Base-by-base conservation (phyloP, 2,329 filamentous ascomycete species). In the Pleoardoris graminearum region DNA sequence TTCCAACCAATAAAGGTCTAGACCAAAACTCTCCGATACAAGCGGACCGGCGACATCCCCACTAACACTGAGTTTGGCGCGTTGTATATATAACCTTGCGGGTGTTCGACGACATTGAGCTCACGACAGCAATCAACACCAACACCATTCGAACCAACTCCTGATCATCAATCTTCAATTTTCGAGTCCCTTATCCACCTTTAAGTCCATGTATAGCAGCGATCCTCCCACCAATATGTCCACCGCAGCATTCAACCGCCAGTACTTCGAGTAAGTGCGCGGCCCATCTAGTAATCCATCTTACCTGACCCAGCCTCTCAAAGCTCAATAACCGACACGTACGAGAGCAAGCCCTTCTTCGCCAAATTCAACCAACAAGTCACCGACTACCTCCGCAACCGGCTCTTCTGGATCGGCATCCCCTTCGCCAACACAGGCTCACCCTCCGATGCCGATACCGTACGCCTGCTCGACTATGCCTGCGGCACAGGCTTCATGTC, bases 381-480 rank as follows among this genome's bases (percentile, higher is more conserved):
- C n/a, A 78, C 81, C 19, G 69, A 78, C 7, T 77, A 82, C 59
- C 77, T 89, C 12, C 76, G 78, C 55, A 70, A 70, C 3, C 78
- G 79, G 27, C 76, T 82, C 5, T 76, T 80, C 47, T 89, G 88
- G 76, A 81, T 90, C 51, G 85, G 84, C 36, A 80, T 83, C 21
- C 77, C 82, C 48, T 85, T 84, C 75, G 70, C 73, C 38, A 77
- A 69, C 23, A 54, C 48, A 1, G 59, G 17, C 2, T 48, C 59
- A 10, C 71, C 71, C 7, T 68, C 74, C 7, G 67, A 70, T 1
- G 66, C 59, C 10, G 50, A 63, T 22, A 57, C 69, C 41, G 64
- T 84, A 36, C 80, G 80, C 39, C 72, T 90, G 17, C 76, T 91
- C 1, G 89, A 92, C 68, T 92, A 91, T 71, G 89, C 89, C 14